These are phyloP conservation scores for Peniophora sp. DNA, from an alignment of 1,284 basidiomycete genomes.

Conservation along the genomic window DNA sequence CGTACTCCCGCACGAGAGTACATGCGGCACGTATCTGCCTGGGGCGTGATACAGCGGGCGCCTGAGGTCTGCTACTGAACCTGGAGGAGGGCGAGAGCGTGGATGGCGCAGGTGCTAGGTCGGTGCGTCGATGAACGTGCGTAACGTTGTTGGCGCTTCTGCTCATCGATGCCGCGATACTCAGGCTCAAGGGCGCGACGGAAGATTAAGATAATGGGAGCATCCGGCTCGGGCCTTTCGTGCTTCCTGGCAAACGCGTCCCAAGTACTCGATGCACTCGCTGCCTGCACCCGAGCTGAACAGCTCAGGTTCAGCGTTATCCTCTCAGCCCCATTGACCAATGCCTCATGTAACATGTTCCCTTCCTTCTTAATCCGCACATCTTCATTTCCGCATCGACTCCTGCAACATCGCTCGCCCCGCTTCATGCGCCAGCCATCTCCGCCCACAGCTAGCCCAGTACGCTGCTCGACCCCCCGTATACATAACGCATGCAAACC, in stretches of 20 bases:
- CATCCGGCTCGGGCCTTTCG: too few relatives aligned
- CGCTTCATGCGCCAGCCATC: constrained; percentile 61
- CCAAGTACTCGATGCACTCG: too few relatives aligned
- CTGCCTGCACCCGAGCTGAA: too few relatives aligned
- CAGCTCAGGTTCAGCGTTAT: too few relatives aligned
- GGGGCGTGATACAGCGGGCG: not conserved
- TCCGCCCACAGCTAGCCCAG: constrained; percentile 72
- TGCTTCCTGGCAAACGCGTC: too few relatives aligned
- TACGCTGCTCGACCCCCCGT: constrained; percentile 35
- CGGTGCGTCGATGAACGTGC: too few relatives aligned
- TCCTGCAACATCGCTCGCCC: constrained; percentile 9
- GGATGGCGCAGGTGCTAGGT: too few relatives aligned
- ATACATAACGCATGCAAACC: constrained; percentile 73
- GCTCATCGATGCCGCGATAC: too few relatives aligned
- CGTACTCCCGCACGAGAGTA: constrained; percentile 60
- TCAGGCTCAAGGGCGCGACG: too few relatives aligned
- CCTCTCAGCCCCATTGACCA: constrained; percentile 10
- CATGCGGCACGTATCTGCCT: constrained; percentile 22
- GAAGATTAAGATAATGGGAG: too few relatives aligned
- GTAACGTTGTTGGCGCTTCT: too few relatives aligned
- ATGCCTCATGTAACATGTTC: constrained; percentile 8
- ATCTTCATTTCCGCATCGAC: constrained; percentile 15
- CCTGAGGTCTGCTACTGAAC: not conserved
- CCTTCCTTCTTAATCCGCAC: constrained; percentile 8
- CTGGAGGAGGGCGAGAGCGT: too few relatives aligned